Conservation (phyloP, 129 eudicot genomes). For the Escallonia rubra region DNA sequence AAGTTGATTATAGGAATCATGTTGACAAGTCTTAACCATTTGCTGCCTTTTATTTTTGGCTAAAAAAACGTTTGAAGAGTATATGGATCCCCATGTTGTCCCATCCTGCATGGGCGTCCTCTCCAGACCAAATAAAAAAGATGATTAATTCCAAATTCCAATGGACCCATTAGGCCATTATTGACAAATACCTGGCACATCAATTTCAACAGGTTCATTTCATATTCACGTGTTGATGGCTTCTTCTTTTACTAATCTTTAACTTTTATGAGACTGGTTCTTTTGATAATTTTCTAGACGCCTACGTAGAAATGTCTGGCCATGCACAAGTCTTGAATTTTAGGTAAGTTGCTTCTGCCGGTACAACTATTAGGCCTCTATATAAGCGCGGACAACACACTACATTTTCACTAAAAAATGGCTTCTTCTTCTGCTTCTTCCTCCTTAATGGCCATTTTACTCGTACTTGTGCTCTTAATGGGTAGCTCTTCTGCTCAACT, state of each 20-base stretch:
- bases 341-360: no score
- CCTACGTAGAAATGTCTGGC: no score
- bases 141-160: neutral
- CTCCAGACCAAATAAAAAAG: neutral
- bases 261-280: no score
- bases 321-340: no score
- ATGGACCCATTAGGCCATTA: neutral
- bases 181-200: neutral
- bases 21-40: no score
- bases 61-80: no score
- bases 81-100: no score
- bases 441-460: neutral
- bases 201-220: neutral
- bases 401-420: neutral
- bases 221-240: neutral
- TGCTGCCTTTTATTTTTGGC: no score
- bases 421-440: neutral
- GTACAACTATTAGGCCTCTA: neutral
- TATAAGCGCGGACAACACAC: neutral
- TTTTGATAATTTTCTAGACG: no score
- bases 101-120: neutral
- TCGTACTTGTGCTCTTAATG: neutral
- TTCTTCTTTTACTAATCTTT: neutral
- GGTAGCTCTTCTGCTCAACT: slow-evolving; percentile 14
- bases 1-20: no score